These are phyloP conservation scores for Sporisorium exsertum DNA, from an alignment of 1,284 basidiomycete genomes.

Conservation along the genomic window DNA sequence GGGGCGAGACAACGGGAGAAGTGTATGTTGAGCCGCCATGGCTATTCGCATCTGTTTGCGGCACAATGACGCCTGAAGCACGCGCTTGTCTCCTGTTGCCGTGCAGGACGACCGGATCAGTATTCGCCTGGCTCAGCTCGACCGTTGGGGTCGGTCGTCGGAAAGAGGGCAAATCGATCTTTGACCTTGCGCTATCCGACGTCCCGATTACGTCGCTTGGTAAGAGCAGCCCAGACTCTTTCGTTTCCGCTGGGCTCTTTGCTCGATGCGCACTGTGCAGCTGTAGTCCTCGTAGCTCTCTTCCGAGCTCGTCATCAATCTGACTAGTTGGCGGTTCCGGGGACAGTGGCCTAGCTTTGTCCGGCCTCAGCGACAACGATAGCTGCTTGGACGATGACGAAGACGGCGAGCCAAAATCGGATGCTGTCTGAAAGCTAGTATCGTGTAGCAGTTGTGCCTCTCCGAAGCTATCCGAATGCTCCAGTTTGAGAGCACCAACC, in stretches of 20 bases:
- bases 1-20: slow-evolving; percentile 16
- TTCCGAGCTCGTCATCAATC: not conserved
- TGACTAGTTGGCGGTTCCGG: not conserved
- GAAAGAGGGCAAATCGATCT: slow-evolving; percentile 22
- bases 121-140: slow-evolving; percentile 36
- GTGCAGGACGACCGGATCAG: slow-evolving; percentile 39
- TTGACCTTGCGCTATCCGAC: slow-evolving; percentile 7
- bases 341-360: not conserved
- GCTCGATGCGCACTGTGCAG: slow-evolving; percentile 8
- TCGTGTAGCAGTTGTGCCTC: slow-evolving; percentile 10
- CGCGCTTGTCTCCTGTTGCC: slow-evolving; percentile 47
- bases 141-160: slow-evolving; percentile 37
- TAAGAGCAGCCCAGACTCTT: slow-evolving; percentile 2
- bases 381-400: slow-evolving; percentile 24
- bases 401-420: slow-evolving; percentile 27
- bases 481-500: slow-evolving; percentile 21
- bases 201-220: slow-evolving; percentile 10
- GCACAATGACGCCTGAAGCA: slow-evolving; percentile 7
- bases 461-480: slow-evolving; percentile 22
- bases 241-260: not conserved
- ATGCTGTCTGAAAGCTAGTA: slow-evolving; percentile 23
- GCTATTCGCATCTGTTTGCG: slow-evolving; percentile 3
- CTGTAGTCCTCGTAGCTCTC: slow-evolving; percentile 1
- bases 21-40: not conserved
- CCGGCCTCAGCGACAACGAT: slow-evolving; percentile 16